Percentiles rank a stretch among this genome's conserved stretches.
Evolutionary conservation across 2,329 filamentous ascomycete species (phyloP).

Genomic region (Cercospora zeae-maydis): DNA sequence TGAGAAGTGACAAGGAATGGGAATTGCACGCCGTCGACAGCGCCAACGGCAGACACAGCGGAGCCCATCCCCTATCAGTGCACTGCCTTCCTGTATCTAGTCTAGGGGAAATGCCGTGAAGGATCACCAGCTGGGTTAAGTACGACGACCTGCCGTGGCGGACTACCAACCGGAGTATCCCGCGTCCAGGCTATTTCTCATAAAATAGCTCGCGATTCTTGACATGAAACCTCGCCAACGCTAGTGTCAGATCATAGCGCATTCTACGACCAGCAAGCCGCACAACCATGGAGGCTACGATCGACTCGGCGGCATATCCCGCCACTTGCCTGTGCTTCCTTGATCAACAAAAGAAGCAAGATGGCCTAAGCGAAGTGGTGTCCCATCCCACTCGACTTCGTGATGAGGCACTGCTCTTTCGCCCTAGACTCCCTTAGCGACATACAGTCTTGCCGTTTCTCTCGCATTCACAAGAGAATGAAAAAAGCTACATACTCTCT

Average conservation of each 20-base stretch:
- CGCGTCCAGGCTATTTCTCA: background rate
- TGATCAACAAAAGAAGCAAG: slow-evolving; percentile 1
- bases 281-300: background rate
- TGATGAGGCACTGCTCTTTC: background rate
- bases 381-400: background rate
- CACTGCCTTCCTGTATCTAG: slow-evolving; percentile 5
- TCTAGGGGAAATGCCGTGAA: background rate
- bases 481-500: background rate
- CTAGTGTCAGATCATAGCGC: background rate
- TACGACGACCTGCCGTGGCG: background rate
- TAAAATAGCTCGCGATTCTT: background rate
- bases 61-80: background rate
- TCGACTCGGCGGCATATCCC: background rate
- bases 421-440: background rate
- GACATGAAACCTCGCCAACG: background rate
- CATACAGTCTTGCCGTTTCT: background rate
- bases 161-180: slow-evolving; percentile 6
- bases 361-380: background rate
- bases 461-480: background rate
- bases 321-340: background rate
- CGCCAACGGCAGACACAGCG: slow-evolving; percentile 17
- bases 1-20: slow-evolving; percentile 1
- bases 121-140: slow-evolving; percentile 13
- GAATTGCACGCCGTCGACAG: slow-evolving; percentile 12
- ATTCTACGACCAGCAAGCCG: background rate